These are phyloP conservation scores for Mortierella antarctica DNA, from an alignment of 192 early-diverging fungal genomes.

Conservation along the genomic window DNA sequence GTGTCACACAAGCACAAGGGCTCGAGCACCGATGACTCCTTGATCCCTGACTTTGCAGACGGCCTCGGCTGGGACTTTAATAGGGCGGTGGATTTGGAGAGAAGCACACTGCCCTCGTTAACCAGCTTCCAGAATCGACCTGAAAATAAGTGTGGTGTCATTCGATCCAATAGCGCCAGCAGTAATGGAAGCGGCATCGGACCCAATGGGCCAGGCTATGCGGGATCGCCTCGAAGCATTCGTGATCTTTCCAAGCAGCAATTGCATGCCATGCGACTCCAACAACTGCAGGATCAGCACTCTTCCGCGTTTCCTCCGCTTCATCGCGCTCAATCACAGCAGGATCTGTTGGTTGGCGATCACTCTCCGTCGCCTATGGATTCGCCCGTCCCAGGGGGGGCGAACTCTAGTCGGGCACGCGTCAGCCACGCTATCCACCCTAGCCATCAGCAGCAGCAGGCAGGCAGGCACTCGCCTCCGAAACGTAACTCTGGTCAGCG, in stretches of 20 bases:
- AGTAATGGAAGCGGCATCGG: slow-evolving; percentile 30
- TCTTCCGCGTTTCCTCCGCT: neutral
- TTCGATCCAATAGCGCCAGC: slow-evolving; percentile 34
- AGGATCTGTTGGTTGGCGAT: slow-evolving; percentile 3
- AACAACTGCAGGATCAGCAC: slow-evolving; percentile 28
- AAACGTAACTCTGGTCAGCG: slow-evolving; percentile 33
- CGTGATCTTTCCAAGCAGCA: slow-evolving; percentile 29
- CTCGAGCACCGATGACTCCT: neutral
- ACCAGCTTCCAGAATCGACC: slow-evolving; percentile 7
- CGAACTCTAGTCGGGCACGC: neutral
- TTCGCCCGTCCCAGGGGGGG: neutral
- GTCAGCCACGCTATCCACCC: neutral
- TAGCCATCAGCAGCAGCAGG: neutral
- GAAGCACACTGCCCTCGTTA: slow-evolving; percentile 10
- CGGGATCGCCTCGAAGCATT: slow-evolving; percentile 17
- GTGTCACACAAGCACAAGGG: slow-evolving; percentile 15
- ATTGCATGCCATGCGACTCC: slow-evolving; percentile 14
- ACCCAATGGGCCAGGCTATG: slow-evolving; percentile 4
- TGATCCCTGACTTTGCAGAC: slow-evolving; percentile 41
- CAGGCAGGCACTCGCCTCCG: neutral
- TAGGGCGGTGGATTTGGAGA: slow-evolving; percentile 3
- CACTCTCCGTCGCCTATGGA: neutral
- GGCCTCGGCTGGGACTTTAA: slow-evolving; percentile 42
- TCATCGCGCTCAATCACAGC: slow-evolving; percentile 15
- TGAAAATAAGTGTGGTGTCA: slow-evolving; percentile 17